These are phyloP conservation scores for Phytophthora podocarpi DNA, from an alignment of 352 stramenopile species.

Conservation along the genomic window DNA sequence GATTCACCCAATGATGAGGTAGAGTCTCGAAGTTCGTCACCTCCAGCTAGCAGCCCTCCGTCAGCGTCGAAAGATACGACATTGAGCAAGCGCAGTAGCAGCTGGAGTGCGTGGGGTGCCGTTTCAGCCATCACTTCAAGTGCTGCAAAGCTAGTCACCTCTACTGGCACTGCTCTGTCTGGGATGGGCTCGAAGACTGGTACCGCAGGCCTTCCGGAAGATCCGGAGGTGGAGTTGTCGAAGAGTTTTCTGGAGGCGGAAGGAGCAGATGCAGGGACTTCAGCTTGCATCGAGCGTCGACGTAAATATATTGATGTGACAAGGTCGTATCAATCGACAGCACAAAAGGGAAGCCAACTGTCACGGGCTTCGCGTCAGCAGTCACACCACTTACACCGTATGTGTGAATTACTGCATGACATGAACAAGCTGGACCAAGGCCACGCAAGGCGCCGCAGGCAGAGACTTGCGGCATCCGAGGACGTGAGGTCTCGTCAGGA, in stretches of 20 bases:
- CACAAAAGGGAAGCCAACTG: slow-evolving; percentile 69
- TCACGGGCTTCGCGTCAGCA: slow-evolving; percentile 66
- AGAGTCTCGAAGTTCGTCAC: slow-evolving; percentile 21
- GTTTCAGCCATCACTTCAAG: slow-evolving; percentile 75
- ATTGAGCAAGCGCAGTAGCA: slow-evolving; percentile 34
- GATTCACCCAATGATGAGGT: slow-evolving; percentile 41
- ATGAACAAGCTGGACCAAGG: slow-evolving; percentile 76
- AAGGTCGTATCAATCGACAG: slow-evolving; percentile 60
- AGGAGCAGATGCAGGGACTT: slow-evolving; percentile 28
- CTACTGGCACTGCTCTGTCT: slow-evolving; percentile 60
- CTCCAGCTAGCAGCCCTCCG: slow-evolving; percentile 24
- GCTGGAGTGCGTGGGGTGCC: slow-evolving; percentile 74
- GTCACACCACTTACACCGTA: slow-evolving; percentile 65
- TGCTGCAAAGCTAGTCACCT: slow-evolving; percentile 77
- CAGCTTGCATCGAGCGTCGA: slow-evolving; percentile 45
- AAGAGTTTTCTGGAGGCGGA: slow-evolving; percentile 49
- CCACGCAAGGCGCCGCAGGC: slow-evolving; percentile 44
- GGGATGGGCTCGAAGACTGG: slow-evolving; percentile 44
- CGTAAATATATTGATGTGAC: slow-evolving; percentile 72
- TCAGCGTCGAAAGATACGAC: slow-evolving; percentile 21
- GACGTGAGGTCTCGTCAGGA: slow-evolving; percentile 13
- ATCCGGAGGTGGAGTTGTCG: slow-evolving; percentile 52
- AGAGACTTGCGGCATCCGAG: slow-evolving; percentile 34
- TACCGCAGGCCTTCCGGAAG: slow-evolving; percentile 29
- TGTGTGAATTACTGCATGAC: slow-evolving; percentile 73